A percentile compares a stretch with the other conserved stretches of the same genome.
Conservation (phyloP, 176 grass and related monocot genomes). For the Leersia perrieri region DNA sequence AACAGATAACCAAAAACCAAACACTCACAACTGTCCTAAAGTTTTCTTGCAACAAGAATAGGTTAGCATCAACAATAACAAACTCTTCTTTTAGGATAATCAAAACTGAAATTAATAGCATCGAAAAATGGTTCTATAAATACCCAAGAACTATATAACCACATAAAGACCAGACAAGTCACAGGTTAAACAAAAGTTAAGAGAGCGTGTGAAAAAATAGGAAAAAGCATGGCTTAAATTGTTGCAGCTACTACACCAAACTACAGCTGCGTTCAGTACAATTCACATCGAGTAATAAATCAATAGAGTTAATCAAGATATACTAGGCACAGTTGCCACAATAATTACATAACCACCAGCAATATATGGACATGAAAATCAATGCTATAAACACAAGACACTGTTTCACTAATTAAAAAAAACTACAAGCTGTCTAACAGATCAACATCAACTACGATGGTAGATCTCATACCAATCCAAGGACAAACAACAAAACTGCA, state of each 20-base stretch:
- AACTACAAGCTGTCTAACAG: not conserved
- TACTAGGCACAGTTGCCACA: not conserved
- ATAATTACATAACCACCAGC: constrained; percentile 31
- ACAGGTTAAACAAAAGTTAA: not conserved
- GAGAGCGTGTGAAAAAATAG: not conserved
- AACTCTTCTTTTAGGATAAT: not conserved
- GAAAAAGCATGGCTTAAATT: not conserved
- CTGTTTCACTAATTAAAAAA: not conserved
- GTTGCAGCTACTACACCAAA: constrained; percentile 45
- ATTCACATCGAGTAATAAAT: not conserved
- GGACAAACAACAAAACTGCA: not conserved
- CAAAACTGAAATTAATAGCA: not conserved
- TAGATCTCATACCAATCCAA: not conserved
- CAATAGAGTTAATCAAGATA: not conserved
- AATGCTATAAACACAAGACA: constrained; percentile 27
- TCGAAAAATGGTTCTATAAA: not conserved
- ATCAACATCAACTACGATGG: not conserved
- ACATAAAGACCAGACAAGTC: not conserved
- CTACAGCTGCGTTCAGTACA: constrained; percentile 39
- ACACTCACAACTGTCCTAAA: constrained; percentile 3
- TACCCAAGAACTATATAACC: not conserved
- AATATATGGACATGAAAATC: constrained; percentile 7
- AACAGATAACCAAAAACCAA: constrained; percentile 31
- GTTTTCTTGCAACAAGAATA: not conserved
- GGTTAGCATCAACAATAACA: not conserved